Conservation (phyloP, 192 early-diverging fungal genomes). For the Lunasporangiospora selenospora region DNA sequence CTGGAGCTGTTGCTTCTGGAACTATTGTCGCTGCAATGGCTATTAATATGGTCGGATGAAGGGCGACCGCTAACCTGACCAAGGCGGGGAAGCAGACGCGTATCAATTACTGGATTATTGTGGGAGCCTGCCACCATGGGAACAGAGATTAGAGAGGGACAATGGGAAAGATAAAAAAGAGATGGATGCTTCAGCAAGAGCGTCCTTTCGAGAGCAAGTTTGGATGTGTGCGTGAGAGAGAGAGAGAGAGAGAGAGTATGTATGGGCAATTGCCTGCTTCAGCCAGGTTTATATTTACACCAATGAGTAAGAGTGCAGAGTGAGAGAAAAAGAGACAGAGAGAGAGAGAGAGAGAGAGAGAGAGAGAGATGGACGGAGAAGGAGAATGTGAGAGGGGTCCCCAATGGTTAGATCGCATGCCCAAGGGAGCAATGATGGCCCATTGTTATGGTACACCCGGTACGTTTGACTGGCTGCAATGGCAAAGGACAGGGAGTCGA, state of each 20-base stretch:
- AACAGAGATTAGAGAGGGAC: background rate
- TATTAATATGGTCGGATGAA: background rate
- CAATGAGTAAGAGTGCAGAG: conserved; percentile 1
- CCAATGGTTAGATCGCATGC: too few relatives aligned
- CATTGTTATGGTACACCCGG: too few relatives aligned
- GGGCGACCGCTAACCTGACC: conserved; percentile 12
- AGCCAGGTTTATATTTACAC: too few relatives aligned
- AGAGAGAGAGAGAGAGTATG: conserved; percentile 7
- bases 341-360: background rate
- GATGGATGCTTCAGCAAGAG: background rate
- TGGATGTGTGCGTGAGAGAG: background rate
- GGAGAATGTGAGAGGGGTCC: too few relatives aligned
- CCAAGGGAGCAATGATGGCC: too few relatives aligned
- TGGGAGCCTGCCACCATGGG: background rate
- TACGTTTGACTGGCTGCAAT: too few relatives aligned
- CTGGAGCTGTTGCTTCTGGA: background rate
- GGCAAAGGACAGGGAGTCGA: too few relatives aligned
- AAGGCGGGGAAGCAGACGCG: conserved; percentile 2
- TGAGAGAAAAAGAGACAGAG: background rate
- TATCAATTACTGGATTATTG: conserved; percentile 19
- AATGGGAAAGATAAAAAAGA: background rate
- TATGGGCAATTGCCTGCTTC: too few relatives aligned
- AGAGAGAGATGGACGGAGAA: background rate
- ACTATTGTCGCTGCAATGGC: background rate
- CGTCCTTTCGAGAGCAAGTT: background rate